A percentile compares a stretch with the other conserved stretches of the same genome.
phyloP scores from a whole-genome alignment of 2,329 filamentous ascomycete genomes.

The Verticillium dahliae region DNA sequence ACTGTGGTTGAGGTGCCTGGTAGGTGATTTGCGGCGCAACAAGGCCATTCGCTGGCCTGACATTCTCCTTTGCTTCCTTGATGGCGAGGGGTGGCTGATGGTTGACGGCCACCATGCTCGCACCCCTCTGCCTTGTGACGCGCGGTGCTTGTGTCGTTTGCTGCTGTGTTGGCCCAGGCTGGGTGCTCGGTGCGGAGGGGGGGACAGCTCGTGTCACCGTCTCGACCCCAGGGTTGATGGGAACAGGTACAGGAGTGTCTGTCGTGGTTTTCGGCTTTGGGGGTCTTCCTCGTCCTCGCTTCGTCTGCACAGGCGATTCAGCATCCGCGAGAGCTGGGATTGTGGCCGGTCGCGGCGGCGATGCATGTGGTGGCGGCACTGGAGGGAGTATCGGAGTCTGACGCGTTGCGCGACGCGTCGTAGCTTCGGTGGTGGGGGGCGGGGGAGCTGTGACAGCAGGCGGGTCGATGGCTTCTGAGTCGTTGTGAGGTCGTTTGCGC shows the following conservation, averaged over 20 bases:
- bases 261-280: constrained; percentile 2
- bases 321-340: constrained; percentile 2
- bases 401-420: constrained; percentile 31
- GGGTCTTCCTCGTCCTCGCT: constrained; percentile 13
- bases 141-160: constrained; percentile 1
- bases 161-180: neutral
- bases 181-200: neutral
- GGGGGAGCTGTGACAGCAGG: neutral
- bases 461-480: constrained; percentile 12
- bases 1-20: constrained; percentile 26
- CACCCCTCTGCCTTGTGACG: constrained; percentile 4
- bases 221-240: neutral
- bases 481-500: constrained; percentile 25
- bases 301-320: constrained; percentile 13
- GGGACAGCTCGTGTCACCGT: neutral
- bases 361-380: constrained; percentile 15
- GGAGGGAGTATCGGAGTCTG: constrained; percentile 28
- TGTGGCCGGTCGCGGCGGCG: constrained; percentile 10
- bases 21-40: constrained; percentile 34
- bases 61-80: constrained; percentile 15
- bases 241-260: constrained; percentile 6
- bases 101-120: constrained; percentile 1
- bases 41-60: constrained; percentile 23
- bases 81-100: neutral
- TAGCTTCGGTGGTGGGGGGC: constrained; percentile 9